Evolutionary conservation across 2,329 filamentous ascomycete species (phyloP), one percentile per base, ranked within the genome.

Genomic region (Clonostachys sp.): DNA sequence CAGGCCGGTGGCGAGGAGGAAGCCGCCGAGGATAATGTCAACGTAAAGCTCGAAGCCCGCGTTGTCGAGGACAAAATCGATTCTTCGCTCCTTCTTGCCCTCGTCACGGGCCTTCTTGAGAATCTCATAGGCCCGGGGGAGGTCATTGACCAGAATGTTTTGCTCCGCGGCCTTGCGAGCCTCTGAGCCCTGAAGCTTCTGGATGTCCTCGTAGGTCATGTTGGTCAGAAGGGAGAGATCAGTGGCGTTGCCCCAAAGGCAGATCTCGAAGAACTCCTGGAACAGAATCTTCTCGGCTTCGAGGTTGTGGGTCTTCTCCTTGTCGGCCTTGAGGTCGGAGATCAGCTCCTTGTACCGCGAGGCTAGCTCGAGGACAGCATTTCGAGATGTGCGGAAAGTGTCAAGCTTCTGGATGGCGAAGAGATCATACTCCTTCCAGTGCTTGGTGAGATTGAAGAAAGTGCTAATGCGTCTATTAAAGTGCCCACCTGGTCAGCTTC

Each of bases 11-110:
- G 89, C 84, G 7, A 99, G 77, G 13, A 99, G 77, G 63, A 95
- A 99, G 1, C 91, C 92, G 0, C 90, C 91, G 3, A 99, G 78
- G 48, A 97, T 84, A 10, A 99, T 78, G 61, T 99, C 94, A 54
- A 97, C 94, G 61, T 91, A 99, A 12, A 99, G 80, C 73, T 99
- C 94, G 61, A 99, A 99, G 6, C 94, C 94, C 17, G 94, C 90
- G 58, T 99, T 99, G 66, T 99, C 94, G 6, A 99, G 85, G 3
- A 99, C 87, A 53, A 99, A 92, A 59, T 99, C 94, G 3, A 99
- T 86, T 14, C 89, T 79, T 36, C 91, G 80, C 55, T 91, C 84
- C 51, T 76, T 72, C 60, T 82, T 81, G 30, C 79, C 78, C 34
- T 78, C 74, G 18, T 75, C 75, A 54, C 86, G 80, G 0, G 86